Evolutionary conservation across 1,139 yeast species (phyloP).

Genomic region (Yueomyces sp.): DNA sequence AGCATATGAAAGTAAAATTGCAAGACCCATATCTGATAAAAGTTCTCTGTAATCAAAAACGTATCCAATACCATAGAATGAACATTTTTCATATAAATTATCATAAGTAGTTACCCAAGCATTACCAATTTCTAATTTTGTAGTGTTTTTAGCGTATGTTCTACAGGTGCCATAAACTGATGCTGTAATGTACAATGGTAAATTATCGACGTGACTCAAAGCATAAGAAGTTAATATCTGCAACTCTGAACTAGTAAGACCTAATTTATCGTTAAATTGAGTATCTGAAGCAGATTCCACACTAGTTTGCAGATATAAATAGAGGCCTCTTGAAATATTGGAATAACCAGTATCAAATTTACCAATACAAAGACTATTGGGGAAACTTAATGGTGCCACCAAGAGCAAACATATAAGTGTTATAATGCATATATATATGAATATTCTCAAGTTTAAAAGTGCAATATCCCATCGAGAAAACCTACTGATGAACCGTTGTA

Average conservation of each 20-base stretch:
- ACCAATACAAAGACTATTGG: conserved; percentile 13
- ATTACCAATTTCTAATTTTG: conserved; percentile 1
- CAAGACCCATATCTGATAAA: conserved; percentile 14
- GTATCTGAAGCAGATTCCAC: conserved; percentile 14
- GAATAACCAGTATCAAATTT: conserved; percentile 14
- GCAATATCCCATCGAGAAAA: neutral
- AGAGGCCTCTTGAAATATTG: conserved; percentile 18
- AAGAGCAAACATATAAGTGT: conserved; percentile 11
- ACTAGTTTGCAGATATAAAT: conserved; percentile 11
- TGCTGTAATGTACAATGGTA: conserved; percentile 17
- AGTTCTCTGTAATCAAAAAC: conserved; percentile 20
- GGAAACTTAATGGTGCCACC: conserved; percentile 12
- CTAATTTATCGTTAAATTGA: conserved; percentile 19
- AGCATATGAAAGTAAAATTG: conserved; percentile 20
- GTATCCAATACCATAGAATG: conserved; percentile 8
- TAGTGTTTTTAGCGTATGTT: conserved; percentile 4
- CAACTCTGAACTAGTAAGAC: conserved; percentile 22
- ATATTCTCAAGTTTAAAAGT: conserved; percentile 8
- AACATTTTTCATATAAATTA: conserved; percentile 7
- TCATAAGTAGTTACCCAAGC: neutral
- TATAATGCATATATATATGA: conserved; percentile 12
- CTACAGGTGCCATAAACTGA: conserved; percentile 19
- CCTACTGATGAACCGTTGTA: neutral
- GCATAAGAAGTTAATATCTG: conserved; percentile 19
- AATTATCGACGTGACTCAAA: conserved; percentile 11